Conservation (phyloP, 805 yeast species). For the Lipomyces oligophaga region DNA sequence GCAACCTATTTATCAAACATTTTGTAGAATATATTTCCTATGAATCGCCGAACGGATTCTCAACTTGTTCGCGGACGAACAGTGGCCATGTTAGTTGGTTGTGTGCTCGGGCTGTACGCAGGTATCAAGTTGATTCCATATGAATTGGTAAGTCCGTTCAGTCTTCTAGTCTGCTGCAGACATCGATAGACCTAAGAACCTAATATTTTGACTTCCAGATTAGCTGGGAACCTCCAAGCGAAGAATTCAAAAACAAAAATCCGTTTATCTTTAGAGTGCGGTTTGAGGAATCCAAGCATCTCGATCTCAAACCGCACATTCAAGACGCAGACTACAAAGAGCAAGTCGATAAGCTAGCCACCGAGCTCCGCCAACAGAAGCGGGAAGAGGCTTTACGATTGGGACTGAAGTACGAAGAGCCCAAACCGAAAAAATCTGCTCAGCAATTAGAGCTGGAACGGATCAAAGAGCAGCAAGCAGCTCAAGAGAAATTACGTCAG, state of each 20-base stretch:
- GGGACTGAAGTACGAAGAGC: background rate
- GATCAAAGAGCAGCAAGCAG: background rate
- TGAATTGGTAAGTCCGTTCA: background rate
- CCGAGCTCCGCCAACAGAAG: background rate
- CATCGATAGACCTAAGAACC: background rate
- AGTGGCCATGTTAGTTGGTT: constrained; percentile 1
- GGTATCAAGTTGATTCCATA: constrained; percentile 10
- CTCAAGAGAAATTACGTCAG: constrained; percentile 1
- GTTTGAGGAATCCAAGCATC: constrained; percentile 4
- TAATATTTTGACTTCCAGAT: background rate
- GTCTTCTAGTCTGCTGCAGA: background rate
- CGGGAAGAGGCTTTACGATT: background rate
- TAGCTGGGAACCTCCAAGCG: background rate
- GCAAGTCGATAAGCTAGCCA: constrained; percentile 2
- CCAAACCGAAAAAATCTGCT: background rate
- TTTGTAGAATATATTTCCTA: background rate
- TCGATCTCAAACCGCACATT: constrained; percentile 3
- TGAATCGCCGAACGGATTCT: constrained; percentile 4
- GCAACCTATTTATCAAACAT: too few relatives aligned
- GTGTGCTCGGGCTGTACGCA: constrained; percentile 2
- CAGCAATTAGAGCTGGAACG: background rate
- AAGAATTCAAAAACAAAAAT: background rate
- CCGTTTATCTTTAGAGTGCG: constrained; percentile 4
- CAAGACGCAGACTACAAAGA: constrained; percentile 1
- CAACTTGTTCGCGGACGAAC: constrained; percentile 6